Evolutionary conservation across 805 yeast species (phyloP).

Genomic region (Metschnikowia hibisci): DNA sequence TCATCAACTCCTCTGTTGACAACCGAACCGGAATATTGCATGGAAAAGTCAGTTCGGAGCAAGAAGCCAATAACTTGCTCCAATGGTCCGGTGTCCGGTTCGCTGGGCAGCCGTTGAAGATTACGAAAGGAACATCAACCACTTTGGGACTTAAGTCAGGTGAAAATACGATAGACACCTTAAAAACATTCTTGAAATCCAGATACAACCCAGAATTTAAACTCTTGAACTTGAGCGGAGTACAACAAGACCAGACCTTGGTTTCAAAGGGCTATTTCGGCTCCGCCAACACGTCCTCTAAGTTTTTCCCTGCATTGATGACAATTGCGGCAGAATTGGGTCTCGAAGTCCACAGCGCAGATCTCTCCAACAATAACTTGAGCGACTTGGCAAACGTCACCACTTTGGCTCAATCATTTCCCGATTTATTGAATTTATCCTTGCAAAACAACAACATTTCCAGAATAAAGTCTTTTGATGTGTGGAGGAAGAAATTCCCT

Average conservation of each 20-base stretch:
- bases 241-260: conserved; percentile 62
- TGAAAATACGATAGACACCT: conserved; percentile 53
- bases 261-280: conserved; percentile 61
- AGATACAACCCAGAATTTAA: conserved; percentile 64
- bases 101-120: conserved; percentile 66
- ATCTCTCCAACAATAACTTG: conserved; percentile 57
- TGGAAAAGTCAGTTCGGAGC: conserved; percentile 52
- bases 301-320: conserved; percentile 88
- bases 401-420: conserved; percentile 69
- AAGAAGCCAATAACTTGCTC: conserved; percentile 56
- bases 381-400: conserved; percentile 56
- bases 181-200: conserved; percentile 56
- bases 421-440: conserved; percentile 72
- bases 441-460: conserved; percentile 70
- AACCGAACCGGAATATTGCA: conserved; percentile 46
- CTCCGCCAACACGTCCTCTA: conserved; percentile 58
- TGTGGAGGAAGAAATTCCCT: conserved; percentile 74
- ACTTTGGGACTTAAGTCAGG: conserved; percentile 16
- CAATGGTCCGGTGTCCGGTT: conserved; percentile 75
- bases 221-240: conserved; percentile 64
- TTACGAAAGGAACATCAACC: conserved; percentile 34
- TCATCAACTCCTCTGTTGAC: conserved; percentile 52
- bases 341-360: conserved; percentile 65
- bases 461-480: conserved; percentile 57
- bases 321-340: conserved; percentile 60